Base-by-base conservation (phyloP, 345 rosid genomes). In the Eucalyptus fibrosa region DNA sequence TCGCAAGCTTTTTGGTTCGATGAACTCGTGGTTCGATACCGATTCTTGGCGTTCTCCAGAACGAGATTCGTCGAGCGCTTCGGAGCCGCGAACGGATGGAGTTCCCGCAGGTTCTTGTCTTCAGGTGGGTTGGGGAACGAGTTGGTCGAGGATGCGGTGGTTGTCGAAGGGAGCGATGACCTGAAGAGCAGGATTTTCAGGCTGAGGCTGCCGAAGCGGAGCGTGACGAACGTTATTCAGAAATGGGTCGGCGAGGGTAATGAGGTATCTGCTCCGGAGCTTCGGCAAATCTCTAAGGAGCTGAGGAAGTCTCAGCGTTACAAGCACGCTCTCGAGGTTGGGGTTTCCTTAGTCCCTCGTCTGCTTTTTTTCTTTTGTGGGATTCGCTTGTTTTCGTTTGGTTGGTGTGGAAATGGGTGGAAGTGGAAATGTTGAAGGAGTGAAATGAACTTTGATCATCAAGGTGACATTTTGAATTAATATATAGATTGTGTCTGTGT, bases 251-350 rank as follows among this genome's bases (percentile, higher is more conserved):
- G 93, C 18, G 97, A 97, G 91, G 99, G 99, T 53, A 97, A 97
- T 88, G 90, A 81, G 72, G 89, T 95, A 9, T 88, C 94, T 9
- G 89, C 93, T 87, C 90, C 90, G 59, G 97, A 97, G 91, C 98
- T 97, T 26, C 96, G 99, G 50, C 93, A 92, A 65, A 96, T 97
- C 89, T 92, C 96, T 44, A 95, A 89, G 91, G 99, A 97, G 83
- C 98, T 97, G 87, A 91, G 95, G 89, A 94, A 91, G 90, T 95
- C 94, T 90, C 97, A 94, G 89, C 97, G 99, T 51, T 97, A 88
- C 93, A 97, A 96, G 90, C 99, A 97, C 87, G 99, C 99, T 86
- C 98, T 97, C 65, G 99, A 97, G 99, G 99, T 97, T 88, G 16
- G 10, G 3, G 80, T 40, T 77, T 40, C 47, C 2, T 40, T 12